Base-by-base conservation (phyloP, 306 rosid genomes). In the Sicyos edulis region DNA sequence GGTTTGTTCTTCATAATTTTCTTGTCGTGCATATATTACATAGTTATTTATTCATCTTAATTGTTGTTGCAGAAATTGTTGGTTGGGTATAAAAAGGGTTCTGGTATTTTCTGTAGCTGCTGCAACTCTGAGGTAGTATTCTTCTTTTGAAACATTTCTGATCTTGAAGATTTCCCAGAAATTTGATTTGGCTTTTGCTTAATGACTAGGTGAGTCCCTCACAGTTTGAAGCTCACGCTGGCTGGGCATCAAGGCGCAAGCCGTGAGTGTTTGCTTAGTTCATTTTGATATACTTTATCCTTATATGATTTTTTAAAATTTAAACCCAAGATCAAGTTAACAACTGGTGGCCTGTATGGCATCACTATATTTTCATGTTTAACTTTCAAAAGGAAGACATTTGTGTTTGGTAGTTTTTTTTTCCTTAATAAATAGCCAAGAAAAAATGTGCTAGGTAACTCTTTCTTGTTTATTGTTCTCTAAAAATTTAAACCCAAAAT, bases 191-290 rank as follows among this genome's bases (percentile, higher is more conserved):
- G 14, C 69, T 57, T 73, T 34, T 67, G 4, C 65, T 19, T 55
- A n/a, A 54, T 59, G 75, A 65, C 61, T 87, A 92, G 97, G 88
- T 95, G 44, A 95, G 99, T 77, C 88, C 99, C 51, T 95, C 99
- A 3, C 84, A 71, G 64, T 95, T 95, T 82, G 99, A 95, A 87
- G 88, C 92, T 62, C 99, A 95, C 86, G 99, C 99, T 79, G 99
- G 97, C 34, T 89, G 88, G 90, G 83, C 91, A 76, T 72, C 96
- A 3, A 90, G 99, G 71, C 96, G 97, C 76, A 95, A 95, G 75
- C 99, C 99, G 97, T 95, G 82, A 95, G 99, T 91, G 7, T 24
- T 82, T 71, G 24, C 67, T 72, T 51, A 8, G 14, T 37, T 29
- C 37, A 22, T 71, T 77, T 60, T 34, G 20, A 17, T 34, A 17